Evolutionary conservation across 75 land plant species (phyloP).

Genomic region (Cupressus sempervirens): DNA sequence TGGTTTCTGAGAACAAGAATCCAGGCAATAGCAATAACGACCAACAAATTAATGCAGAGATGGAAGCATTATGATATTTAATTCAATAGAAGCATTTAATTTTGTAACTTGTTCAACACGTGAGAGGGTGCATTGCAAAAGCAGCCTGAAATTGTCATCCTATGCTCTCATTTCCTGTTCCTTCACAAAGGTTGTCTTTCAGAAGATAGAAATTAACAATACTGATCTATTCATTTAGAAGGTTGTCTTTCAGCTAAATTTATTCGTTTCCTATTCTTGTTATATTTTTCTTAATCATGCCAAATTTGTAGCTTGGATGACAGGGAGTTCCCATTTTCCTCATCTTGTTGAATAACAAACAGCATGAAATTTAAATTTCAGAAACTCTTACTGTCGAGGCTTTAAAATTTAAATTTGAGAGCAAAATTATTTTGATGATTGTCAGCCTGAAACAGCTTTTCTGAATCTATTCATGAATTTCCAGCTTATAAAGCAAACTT

Average conservation of each 20-base stretch:
- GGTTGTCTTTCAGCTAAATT: neutral
- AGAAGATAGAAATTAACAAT: neutral
- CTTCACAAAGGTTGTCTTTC: neutral
- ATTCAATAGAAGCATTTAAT: neutral
- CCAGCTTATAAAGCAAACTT: neutral
- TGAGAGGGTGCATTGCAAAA: neutral
- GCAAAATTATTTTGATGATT: neutral
- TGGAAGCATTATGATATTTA: conserved; percentile 15
- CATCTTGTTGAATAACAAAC: neutral
- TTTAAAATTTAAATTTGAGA: neutral
- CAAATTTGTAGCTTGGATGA: neutral
- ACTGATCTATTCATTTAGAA: too few relatives aligned
- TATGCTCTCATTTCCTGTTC: neutral
- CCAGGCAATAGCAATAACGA: conserved; percentile 16
- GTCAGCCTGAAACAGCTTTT: neutral
- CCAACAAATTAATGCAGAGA: conserved; percentile 12
- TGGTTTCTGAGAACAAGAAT: conserved; percentile 35
- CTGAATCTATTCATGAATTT: neutral
- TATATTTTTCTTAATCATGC: neutral
- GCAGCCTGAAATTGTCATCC: neutral
- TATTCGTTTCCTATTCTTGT: neutral
- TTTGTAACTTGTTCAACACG: neutral
- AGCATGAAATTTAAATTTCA: neutral
- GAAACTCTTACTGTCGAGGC: neutral
- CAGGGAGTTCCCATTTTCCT: neutral